Conservation (phyloP, 306 rosid species). For the Prunus campanulata region DNA sequence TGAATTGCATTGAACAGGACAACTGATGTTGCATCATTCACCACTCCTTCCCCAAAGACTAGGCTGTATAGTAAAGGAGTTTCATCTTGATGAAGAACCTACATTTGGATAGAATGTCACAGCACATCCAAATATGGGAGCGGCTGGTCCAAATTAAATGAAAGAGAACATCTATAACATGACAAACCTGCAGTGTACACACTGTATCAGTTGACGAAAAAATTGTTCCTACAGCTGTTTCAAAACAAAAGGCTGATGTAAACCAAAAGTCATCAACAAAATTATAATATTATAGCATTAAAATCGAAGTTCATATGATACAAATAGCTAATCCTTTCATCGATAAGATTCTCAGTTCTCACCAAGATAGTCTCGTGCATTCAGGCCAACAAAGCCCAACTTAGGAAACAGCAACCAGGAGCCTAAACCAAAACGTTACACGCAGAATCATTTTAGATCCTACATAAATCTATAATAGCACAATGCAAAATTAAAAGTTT, state of each 20-base stretch:
- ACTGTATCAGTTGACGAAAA: conserved; percentile 93
- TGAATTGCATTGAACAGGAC: conserved; percentile 89
- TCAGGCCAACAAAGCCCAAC: conserved; percentile 58
- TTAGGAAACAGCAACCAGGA: conserved; percentile 85
- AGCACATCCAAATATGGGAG: conserved; percentile 8
- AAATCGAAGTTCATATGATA: background rate
- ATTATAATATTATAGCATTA: background rate
- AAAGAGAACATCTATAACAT: conserved; percentile 27
- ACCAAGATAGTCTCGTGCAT: conserved; percentile 65
- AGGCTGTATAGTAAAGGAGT: conserved; percentile 88
- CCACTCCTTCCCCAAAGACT: conserved; percentile 95
- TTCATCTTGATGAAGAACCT: conserved; percentile 90
- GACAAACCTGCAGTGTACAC: conserved; percentile 88
- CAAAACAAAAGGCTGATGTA: conserved; percentile 24
- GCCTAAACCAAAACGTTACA: conserved; percentile 51
- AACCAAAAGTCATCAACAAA: background rate
- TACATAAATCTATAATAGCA: background rate
- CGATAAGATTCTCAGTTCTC: conserved; percentile 14
- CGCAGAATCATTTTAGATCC: conserved; percentile 22
- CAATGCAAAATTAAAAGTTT: background rate
- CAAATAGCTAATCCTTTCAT: background rate
- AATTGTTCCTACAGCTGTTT: conserved; percentile 80
- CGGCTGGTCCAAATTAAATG: conserved; percentile 12
- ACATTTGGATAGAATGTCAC: conserved; percentile 21
- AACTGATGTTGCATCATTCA: conserved; percentile 92